Conservation (phyloP, 1,284 basidiomycete genomes). For the Heliocybe sulcata region DNA sequence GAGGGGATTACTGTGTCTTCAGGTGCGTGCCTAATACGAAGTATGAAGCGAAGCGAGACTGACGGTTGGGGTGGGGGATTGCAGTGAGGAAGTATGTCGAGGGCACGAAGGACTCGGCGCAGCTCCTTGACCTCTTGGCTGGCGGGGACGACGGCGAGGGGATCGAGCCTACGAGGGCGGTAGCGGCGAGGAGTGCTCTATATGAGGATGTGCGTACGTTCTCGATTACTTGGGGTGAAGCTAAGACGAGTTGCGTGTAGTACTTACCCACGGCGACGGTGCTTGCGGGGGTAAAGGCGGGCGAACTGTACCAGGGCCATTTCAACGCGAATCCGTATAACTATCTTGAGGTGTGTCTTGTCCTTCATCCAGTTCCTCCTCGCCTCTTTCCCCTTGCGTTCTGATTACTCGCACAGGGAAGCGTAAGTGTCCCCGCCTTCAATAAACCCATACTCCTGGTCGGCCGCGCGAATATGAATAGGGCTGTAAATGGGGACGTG, state of each 20-base stretch:
- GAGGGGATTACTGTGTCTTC: constrained; percentile 63
- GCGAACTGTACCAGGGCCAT: constrained; percentile 83
- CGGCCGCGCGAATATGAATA: constrained; percentile 93
- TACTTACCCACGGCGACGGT: constrained; percentile 76
- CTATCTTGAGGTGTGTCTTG: constrained; percentile 75
- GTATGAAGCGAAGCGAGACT: too few relatives aligned
- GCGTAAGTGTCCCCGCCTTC: constrained; percentile 69
- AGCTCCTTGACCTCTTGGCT: constrained; percentile 76
- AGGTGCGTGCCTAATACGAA: constrained; percentile 28
- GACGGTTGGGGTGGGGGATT: too few relatives aligned
- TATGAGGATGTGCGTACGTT: constrained; percentile 64
- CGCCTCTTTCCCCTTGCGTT: too few relatives aligned
- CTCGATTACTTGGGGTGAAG: constrained; percentile 4
- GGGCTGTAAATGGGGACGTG: constrained; percentile 90
- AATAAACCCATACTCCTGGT: constrained; percentile 80
- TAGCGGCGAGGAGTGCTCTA: constrained; percentile 48
- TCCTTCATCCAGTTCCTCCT: too few relatives aligned
- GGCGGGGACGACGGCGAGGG: constrained; percentile 51
- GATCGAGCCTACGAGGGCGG: constrained; percentile 52
- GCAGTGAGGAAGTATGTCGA: constrained; percentile 78
- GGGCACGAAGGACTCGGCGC: constrained; percentile 51
- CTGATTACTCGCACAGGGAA: constrained; percentile 69
- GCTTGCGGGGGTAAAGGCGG: constrained; percentile 80
- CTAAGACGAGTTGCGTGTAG: too few relatives aligned
- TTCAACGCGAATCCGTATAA: constrained; percentile 97